Evolutionary conservation across 2,329 filamentous ascomycete species (phyloP).

Genomic region (Zasmidium citrigriseum): DNA sequence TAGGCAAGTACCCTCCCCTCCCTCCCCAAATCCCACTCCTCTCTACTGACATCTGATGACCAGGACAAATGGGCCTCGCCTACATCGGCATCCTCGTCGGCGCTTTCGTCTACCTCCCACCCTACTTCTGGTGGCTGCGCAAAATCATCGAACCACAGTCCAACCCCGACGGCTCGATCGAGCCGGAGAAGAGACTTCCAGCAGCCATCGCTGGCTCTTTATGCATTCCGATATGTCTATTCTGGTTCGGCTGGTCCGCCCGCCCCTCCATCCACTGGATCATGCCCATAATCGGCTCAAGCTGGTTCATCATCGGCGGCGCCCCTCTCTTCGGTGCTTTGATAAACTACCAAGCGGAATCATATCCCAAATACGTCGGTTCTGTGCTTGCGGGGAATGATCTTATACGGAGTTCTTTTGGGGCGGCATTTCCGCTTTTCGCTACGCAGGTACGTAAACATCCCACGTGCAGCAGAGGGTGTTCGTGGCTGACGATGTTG

Average conservation of each 20-base stretch:
- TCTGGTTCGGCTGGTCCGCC: constrained; percentile 44
- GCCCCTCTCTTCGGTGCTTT: constrained; percentile 48
- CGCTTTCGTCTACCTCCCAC: constrained; percentile 34
- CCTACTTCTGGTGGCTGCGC: constrained; percentile 39
- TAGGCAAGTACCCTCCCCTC: constrained; percentile 23
- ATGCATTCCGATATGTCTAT: constrained; percentile 41
- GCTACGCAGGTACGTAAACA: constrained; percentile 13
- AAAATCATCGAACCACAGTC: constrained; percentile 39
- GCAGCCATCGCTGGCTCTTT: constrained; percentile 39
- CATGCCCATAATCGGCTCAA: constrained; percentile 38
- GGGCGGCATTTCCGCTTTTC: constrained; percentile 43
- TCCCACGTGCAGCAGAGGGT: background rate
- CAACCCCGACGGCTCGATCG: constrained; percentile 38
- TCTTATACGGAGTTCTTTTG: constrained; percentile 41
- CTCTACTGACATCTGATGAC: background rate
- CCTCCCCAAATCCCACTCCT: background rate
- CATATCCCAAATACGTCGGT: constrained; percentile 42
- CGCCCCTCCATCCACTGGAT: constrained; percentile 37
- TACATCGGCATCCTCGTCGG: constrained; percentile 42
- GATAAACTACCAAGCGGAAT: constrained; percentile 40
- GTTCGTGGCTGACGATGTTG: background rate
- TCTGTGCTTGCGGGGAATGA: constrained; percentile 44
- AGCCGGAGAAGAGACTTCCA: constrained; percentile 40
- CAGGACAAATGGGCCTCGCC: constrained; percentile 31
- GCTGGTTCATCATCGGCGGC: constrained; percentile 33